phyloP scores from a whole-genome alignment of 768 basidiomycete genomes.

The Lentinula detonsa region DNA sequence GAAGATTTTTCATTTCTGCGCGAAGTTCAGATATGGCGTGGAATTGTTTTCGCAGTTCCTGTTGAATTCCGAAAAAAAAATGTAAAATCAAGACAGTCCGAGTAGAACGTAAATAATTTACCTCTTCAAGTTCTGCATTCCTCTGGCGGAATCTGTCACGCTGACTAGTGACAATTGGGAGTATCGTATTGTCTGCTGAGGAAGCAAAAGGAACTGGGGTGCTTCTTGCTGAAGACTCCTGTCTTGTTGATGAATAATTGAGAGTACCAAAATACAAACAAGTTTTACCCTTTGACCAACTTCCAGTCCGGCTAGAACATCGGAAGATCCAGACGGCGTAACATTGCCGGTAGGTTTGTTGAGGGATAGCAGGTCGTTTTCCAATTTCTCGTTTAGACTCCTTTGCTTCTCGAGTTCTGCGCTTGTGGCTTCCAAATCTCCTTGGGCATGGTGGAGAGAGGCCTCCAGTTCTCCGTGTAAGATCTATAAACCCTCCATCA shows the following conservation, averaged over 20 bases:
- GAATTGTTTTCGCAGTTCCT: slow-evolving; percentile 95
- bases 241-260: not conserved
- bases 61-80: not conserved
- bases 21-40: slow-evolving; percentile 93
- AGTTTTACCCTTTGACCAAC: slow-evolving; percentile 46
- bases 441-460: slow-evolving; percentile 50
- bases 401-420: slow-evolving; percentile 75
- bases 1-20: slow-evolving; percentile 84
- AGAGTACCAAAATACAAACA: slow-evolving; percentile 4
- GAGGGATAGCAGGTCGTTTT: slow-evolving; percentile 83
- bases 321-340: slow-evolving; percentile 27
- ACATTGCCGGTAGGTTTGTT: slow-evolving; percentile 41
- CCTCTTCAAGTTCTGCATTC: slow-evolving; percentile 96
- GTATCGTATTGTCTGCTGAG: slow-evolving; percentile 85
- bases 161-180: slow-evolving; percentile 98
- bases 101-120: slow-evolving; percentile 17
- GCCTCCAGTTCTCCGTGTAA: slow-evolving; percentile 77
- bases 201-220: slow-evolving; percentile 68
- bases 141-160: slow-evolving; percentile 96
- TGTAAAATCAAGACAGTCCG: not conserved
- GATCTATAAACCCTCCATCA: slow-evolving; percentile 41
- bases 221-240: slow-evolving; percentile 35
- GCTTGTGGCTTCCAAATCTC: slow-evolving; percentile 51
- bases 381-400: slow-evolving; percentile 81
- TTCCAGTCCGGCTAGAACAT: slow-evolving; percentile 69